These are phyloP conservation scores for Calocera viscosa DNA, from an alignment of 768 basidiomycete genomes.

Conservation along the genomic window DNA sequence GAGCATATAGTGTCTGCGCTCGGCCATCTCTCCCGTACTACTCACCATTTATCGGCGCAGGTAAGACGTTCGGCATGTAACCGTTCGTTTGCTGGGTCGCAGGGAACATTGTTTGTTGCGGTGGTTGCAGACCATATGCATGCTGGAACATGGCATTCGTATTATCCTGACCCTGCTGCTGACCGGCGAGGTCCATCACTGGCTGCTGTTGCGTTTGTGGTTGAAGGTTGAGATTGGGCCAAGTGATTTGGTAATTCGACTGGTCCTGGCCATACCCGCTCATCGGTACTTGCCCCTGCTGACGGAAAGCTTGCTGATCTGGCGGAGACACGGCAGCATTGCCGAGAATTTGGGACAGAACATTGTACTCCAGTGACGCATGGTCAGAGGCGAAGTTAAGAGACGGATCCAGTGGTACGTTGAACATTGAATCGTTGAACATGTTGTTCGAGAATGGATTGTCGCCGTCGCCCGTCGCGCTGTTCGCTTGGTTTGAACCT, in stretches of 20 bases:
- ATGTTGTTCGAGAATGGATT: constrained; percentile 7
- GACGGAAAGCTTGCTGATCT: constrained; percentile 20
- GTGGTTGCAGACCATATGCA: neutral
- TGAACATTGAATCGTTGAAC: constrained; percentile 45
- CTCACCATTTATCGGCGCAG: neutral
- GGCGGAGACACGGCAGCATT: constrained; percentile 33
- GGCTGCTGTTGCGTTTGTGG: neutral
- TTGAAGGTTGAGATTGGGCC: constrained; percentile 9
- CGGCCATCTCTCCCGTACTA: no score
- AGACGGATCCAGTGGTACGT: constrained; percentile 47
- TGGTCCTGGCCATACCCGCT: constrained; percentile 3
- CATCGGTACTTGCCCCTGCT: constrained; percentile 9
- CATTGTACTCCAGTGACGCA: constrained; percentile 89
- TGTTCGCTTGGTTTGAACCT: neutral
- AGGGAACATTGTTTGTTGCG: neutral
- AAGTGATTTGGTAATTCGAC: neutral
- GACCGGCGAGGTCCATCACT: neutral
- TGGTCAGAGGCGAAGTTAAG: constrained; percentile 74
- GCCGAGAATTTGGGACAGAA: constrained; percentile 81
- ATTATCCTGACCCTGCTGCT: neutral
- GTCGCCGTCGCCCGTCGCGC: neutral
- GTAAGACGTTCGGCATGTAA: neutral
- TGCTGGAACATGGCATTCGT: neutral
- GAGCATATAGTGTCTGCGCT: neutral
- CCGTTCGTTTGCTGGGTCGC: neutral